Base-by-base conservation (phyloP, 768 basidiomycete genomes). In the Lactarius deliciosus region DNA sequence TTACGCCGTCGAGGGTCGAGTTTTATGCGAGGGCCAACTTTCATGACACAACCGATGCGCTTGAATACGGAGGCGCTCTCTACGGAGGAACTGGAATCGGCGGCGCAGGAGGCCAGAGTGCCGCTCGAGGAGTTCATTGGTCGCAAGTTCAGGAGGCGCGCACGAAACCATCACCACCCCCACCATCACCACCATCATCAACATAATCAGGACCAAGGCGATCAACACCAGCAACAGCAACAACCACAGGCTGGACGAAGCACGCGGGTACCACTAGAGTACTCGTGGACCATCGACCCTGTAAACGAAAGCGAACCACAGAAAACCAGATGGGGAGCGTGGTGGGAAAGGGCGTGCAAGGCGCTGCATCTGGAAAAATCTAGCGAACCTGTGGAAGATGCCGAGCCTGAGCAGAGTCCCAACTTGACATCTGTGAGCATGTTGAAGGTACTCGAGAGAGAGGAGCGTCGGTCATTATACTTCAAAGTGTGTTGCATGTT, bases 71-170 rank as follows among this genome's bases (percentile, higher is more conserved):
- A 84, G 67, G 88, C 81, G 5, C 78, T 92, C 55, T 78, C 82
- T 15, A 78, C 78, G 36, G 75, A 75, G 9, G 82, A 89, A 74
- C 79, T 89, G 15, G 82, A 88, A 66, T 81, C 79, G 22, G 85
- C 88, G 3, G 86, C 88, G 5, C 78, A 86, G 70, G 90, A 91
- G 74, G 86, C 88, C 4, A 88, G 88, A 3, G 83, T 85, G 0
- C 82, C 88, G 0, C 78, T 88, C 1, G 77, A 79, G 43, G 79
- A 78, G 38, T 77, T 89, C 74, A 61, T 74, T 20, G 64, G 70
- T 50, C 68, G 70, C 53, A 68, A 65, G 36, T 57, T 56, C 64
- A 62, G 50, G 64, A 50, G 62, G 56, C 66, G 66, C 34, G 58
- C 62, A 3, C 57, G 66, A 9, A 7, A 18, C 43, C 22, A 25